Conservation (phyloP, 371 early-diverging fungal species). For the Haplosporangium sp. region DNA sequence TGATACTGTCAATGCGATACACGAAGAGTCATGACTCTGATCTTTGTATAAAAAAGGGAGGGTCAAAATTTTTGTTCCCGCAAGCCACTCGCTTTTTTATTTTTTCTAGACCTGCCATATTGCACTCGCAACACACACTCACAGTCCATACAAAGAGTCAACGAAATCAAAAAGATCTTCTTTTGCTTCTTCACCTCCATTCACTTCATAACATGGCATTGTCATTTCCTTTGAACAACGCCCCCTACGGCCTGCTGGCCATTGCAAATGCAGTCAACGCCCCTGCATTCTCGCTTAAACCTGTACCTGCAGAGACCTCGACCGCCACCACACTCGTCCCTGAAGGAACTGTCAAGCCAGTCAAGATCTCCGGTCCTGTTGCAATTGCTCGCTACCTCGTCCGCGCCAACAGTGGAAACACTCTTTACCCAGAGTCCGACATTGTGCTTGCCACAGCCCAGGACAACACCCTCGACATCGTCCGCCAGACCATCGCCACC, state of each 20-base stretch:
- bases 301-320: slow-evolving; percentile 35
- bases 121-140: too few species aligned
- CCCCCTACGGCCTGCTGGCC: slow-evolving; percentile 59
- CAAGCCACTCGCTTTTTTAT: too few species aligned
- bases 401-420: slow-evolving; percentile 28
- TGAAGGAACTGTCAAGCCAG: slow-evolving; percentile 20
- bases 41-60: too few species aligned
- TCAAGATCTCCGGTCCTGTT: slow-evolving; percentile 44
- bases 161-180: too few species aligned
- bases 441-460: slow-evolving; percentile 28
- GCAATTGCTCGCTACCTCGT: slow-evolving; percentile 58
- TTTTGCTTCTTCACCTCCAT: too few species aligned
- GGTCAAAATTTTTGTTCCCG: too few species aligned
- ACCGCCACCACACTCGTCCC: slow-evolving; percentile 31
- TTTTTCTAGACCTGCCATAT: too few species aligned
- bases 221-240: slow-evolving; percentile 57
- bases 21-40: too few species aligned
- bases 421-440: slow-evolving; percentile 49
- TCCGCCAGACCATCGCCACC: slow-evolving; percentile 48
- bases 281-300: slow-evolving; percentile 35
- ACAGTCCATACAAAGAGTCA: too few species aligned
- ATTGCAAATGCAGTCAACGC: slow-evolving; percentile 51
- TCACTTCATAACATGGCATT: too few species aligned
- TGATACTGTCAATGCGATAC: too few species aligned
- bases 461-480: slow-evolving; percentile 51